These are phyloP conservation scores for Arachnomyces sp. DNA, from an alignment of 2,329 filamentous ascomycete genomes.

Conservation along the genomic window DNA sequence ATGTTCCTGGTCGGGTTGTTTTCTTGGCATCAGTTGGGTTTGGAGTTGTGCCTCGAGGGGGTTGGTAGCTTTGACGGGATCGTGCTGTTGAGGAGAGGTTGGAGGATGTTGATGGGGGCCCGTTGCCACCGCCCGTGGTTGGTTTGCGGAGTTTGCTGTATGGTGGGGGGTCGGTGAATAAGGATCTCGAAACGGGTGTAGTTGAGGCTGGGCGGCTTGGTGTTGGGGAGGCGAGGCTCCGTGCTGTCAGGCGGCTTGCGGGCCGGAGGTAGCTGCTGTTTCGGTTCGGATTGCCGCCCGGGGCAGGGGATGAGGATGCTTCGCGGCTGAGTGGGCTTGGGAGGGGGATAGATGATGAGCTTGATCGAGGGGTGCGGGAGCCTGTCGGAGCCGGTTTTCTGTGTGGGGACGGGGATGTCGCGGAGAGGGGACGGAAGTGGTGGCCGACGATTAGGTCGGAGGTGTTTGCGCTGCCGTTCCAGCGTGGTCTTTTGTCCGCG, in stretches of 20 bases:
- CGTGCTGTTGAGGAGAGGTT: conserved; percentile 24
- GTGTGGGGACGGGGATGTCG: conserved; percentile 52
- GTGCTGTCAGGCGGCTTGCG: conserved; percentile 20
- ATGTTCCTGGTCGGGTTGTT: conserved; percentile 25
- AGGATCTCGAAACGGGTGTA: conserved; percentile 18
- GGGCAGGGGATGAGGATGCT: conserved; percentile 32
- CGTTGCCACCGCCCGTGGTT: conserved; percentile 12
- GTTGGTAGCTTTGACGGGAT: conserved; percentile 30
- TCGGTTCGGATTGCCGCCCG: too few relatives aligned
- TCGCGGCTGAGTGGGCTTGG: conserved; percentile 36
- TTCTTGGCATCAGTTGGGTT: conserved; percentile 22
- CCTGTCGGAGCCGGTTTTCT: conserved; percentile 25
- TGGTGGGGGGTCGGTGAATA: conserved; percentile 33
- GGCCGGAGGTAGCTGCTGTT: conserved; percentile 16
- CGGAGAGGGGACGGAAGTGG: conserved; percentile 55
- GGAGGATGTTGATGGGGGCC: background rate
- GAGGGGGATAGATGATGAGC: conserved; percentile 32
- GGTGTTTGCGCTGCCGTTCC: conserved; percentile 62
- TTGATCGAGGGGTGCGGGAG: conserved; percentile 25
- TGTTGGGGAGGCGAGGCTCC: conserved; percentile 24
- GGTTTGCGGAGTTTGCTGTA: conserved; percentile 32
- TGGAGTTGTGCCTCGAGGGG: conserved; percentile 15
- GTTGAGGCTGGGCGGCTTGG: conserved; percentile 20
- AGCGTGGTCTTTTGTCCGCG: conserved; percentile 52
- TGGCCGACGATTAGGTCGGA: conserved; percentile 58